Evolutionary conservation across 208 protist genomes (phyloP).

Genomic region (Herpetomonas tarakana): DNA sequence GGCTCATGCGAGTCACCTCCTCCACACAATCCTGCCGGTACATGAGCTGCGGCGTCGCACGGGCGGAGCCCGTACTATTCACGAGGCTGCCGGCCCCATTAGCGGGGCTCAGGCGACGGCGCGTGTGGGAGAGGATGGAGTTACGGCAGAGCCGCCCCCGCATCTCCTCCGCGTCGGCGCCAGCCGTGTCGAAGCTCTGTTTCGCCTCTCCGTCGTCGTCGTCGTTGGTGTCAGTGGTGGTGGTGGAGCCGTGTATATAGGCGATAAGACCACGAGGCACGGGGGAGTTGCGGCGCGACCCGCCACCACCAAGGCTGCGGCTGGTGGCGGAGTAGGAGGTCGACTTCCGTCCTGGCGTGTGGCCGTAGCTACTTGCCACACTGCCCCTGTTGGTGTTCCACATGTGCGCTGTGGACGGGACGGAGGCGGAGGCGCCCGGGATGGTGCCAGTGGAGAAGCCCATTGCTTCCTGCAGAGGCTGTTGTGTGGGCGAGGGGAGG

Average conservation of each 20-base stretch:
- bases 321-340: neutral
- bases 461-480: too few species aligned
- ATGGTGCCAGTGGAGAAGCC: too few species aligned
- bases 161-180: neutral
- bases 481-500: too few species aligned
- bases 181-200: too few species aligned
- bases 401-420: too few species aligned
- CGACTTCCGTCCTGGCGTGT: neutral
- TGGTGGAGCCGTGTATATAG: neutral
- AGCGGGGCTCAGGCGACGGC: neutral
- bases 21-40: conserved; percentile 18
- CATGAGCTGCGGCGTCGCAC: conserved; percentile 5
- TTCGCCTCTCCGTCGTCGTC: neutral
- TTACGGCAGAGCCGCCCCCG: neutral
- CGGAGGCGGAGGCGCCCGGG: too few species aligned
- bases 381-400: too few species aligned
- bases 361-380: too few species aligned
- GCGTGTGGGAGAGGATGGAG: neutral
- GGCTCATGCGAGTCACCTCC: conserved; percentile 8
- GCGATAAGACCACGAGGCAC: neutral
- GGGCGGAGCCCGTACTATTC: neutral
- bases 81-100: neutral
- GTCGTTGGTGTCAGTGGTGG: too few species aligned
- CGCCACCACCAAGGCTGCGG: too few species aligned
- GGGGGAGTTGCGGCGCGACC: neutral